Conservation (phyloP, 2,329 filamentous ascomycete genomes). For the Calonectria pauciramosa region DNA sequence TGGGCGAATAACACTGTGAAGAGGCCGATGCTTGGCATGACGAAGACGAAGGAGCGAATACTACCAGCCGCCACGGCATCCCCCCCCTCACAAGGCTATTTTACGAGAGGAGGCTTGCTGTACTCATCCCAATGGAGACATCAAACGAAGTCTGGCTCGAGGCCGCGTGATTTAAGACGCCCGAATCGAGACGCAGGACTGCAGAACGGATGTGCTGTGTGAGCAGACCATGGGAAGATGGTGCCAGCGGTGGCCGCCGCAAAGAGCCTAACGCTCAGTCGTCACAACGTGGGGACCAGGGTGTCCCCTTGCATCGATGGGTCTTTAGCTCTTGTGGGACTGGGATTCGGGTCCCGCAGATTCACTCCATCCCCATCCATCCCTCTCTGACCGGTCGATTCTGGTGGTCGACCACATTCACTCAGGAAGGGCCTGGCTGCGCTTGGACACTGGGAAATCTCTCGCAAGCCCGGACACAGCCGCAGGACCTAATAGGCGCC, state of each 20-base stretch:
- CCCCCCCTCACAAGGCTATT: background rate
- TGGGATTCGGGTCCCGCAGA: background rate
- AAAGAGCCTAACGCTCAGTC: background rate
- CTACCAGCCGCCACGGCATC: background rate
- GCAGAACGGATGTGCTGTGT: background rate
- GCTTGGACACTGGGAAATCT: constrained; percentile 1
- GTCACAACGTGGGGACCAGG: constrained; percentile 21
- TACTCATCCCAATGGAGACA: constrained; percentile 2
- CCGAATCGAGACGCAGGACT: background rate
- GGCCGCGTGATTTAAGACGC: background rate
- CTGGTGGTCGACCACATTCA: background rate
- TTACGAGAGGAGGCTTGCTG: constrained; percentile 1
- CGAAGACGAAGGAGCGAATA: constrained; percentile 1
- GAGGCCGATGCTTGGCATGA: background rate
- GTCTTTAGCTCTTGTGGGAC: background rate
- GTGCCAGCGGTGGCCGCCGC: constrained; percentile 1
- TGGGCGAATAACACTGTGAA: constrained; percentile 19
- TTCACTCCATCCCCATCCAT: background rate
- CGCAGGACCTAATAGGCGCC: background rate
- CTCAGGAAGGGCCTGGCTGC: background rate
- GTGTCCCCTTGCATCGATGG: background rate
- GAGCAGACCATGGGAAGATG: background rate
- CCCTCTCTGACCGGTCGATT: background rate
- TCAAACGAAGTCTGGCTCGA: background rate
- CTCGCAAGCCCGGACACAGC: background rate